Base-by-base conservation (phyloP, 257 asterid species). In the Gardenia jasminoides region DNA sequence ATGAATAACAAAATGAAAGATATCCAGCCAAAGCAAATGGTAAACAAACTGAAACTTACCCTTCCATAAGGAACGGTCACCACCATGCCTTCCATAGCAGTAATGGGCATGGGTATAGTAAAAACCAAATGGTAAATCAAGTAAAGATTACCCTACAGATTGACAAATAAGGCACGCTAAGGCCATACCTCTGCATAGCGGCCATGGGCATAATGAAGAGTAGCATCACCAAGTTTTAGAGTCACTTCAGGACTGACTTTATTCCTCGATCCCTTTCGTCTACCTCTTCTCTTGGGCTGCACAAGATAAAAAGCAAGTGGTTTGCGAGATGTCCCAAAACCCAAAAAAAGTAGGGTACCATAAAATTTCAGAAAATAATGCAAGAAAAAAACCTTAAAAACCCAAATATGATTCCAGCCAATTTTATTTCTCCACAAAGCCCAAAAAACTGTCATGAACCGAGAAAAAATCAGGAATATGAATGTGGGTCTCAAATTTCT, bases 171-270 rank as follows among this genome's bases (percentile, higher is more conserved):
- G 75, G 11, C 65, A 59, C 31, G 22, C 52, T 68, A 75, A 75
- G 26, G 47, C n/a, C 41, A 71, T 88, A 93, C 98, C 93, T 94
- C 93, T 80, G 90, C 95, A 78, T 83, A 87, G 75, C 83, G 89
- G 56, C 92, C 92, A 69, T 82, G 85, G 47, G 94, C 93, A 82
- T 87, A 92, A 76, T 85, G 92, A 72, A 92, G 94, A 47, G 93
- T 91, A 46, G 97, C 97, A 71, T 91, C 94, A 75, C 97, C 98
- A 84, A 92, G 96, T 83, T 89, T 92, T 82, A 85, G 84, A 52
- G 88, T 83, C 80, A 90, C 87, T 76, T 91, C 95, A 59, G 98
- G 86, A 75, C 82, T 84, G 66, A 44, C 83, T 85, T 90, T 94
- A 54, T 78, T 90, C 83, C 61, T 89, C 80, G 94, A 84, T 76